A percentile compares a stretch with the other conserved stretches of the same genome.
These are phyloP conservation scores for Chalciporus pseudorubinellus DNA, from an alignment of 768 basidiomycete genomes.

Conservation along the genomic window DNA sequence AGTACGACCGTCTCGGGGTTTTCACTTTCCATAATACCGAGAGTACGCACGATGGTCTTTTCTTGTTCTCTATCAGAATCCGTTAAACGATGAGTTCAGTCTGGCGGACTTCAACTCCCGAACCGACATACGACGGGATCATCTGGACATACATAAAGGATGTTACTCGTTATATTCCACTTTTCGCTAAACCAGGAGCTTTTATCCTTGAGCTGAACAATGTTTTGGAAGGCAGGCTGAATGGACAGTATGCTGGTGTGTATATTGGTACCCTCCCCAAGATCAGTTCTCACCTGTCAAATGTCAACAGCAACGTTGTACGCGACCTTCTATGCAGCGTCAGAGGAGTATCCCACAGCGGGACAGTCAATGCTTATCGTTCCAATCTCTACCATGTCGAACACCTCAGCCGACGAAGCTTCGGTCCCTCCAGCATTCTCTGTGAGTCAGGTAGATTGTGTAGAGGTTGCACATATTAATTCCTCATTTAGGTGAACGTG, in stretches of 20 bases:
- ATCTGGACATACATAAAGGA: slow-evolving; percentile 80
- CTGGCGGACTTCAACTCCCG: slow-evolving; percentile 80
- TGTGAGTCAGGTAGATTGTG: slow-evolving; percentile 34
- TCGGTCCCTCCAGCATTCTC: slow-evolving; percentile 75
- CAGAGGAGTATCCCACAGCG: slow-evolving; percentile 52
- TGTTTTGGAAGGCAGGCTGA: slow-evolving; percentile 51
- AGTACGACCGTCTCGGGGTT: slow-evolving; percentile 68
- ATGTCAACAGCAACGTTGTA: slow-evolving; percentile 52
- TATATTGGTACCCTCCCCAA: slow-evolving; percentile 1
- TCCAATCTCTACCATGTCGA: slow-evolving; percentile 63
- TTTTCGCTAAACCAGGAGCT: slow-evolving; percentile 64
- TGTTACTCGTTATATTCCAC: slow-evolving; percentile 66
- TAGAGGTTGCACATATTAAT: not conserved
- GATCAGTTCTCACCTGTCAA: not conserved
- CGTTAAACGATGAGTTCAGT: slow-evolving; percentile 37
- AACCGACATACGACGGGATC: slow-evolving; percentile 67
- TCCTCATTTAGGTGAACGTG: slow-evolving; percentile 50
- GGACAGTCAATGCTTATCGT: slow-evolving; percentile 62
- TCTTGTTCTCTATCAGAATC: not conserved
- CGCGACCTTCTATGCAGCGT: slow-evolving; percentile 71
- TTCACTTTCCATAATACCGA: slow-evolving; percentile 80
- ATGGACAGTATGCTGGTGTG: slow-evolving; percentile 70
- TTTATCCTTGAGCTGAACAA: slow-evolving; percentile 78
- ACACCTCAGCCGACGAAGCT: slow-evolving; percentile 66
- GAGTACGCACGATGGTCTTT: slow-evolving; percentile 42